These are phyloP conservation scores for Penicillium sp. DNA, from an alignment of 2,329 filamentous ascomycete species.

Conservation along the genomic window DNA sequence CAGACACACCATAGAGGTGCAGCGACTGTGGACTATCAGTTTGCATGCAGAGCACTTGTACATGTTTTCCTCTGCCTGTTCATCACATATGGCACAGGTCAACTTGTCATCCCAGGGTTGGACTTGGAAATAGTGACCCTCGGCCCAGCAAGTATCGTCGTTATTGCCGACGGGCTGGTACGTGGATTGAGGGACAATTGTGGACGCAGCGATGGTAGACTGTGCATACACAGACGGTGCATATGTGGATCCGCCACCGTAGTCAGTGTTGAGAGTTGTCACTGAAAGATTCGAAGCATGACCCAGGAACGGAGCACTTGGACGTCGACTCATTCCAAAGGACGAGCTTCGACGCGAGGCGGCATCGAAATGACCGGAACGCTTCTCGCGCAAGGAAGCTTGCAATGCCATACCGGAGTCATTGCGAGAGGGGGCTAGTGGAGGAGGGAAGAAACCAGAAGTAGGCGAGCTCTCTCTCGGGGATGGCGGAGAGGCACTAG, in stretches of 20 bases:
- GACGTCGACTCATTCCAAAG: conserved; percentile 63
- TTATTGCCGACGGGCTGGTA: conserved; percentile 35
- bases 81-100: conserved; percentile 43
- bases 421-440: conserved; percentile 67
- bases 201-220: conserved; percentile 44
- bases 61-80: conserved; percentile 52
- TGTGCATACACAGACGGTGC: conserved; percentile 45
- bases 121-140: conserved; percentile 43
- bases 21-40: conserved; percentile 50
- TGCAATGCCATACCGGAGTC: conserved; percentile 86
- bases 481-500: conserved; percentile 47
- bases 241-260: conserved; percentile 36
- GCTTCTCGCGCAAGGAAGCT: conserved; percentile 80
- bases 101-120: conserved; percentile 38
- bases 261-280: conserved; percentile 37
- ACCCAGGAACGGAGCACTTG: conserved; percentile 64
- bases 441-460: conserved; percentile 69
- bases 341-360: conserved; percentile 82
- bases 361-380: conserved; percentile 83
- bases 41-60: conserved; percentile 44
- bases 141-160: conserved; percentile 39
- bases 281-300: conserved; percentile 46
- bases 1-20: conserved; percentile 52
- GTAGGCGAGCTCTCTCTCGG: conserved; percentile 60
- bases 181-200: conserved; percentile 41